These are phyloP conservation scores for Eucalyptus leucophloia DNA, from an alignment of 345 rosid genomes.

Conservation along the genomic window DNA sequence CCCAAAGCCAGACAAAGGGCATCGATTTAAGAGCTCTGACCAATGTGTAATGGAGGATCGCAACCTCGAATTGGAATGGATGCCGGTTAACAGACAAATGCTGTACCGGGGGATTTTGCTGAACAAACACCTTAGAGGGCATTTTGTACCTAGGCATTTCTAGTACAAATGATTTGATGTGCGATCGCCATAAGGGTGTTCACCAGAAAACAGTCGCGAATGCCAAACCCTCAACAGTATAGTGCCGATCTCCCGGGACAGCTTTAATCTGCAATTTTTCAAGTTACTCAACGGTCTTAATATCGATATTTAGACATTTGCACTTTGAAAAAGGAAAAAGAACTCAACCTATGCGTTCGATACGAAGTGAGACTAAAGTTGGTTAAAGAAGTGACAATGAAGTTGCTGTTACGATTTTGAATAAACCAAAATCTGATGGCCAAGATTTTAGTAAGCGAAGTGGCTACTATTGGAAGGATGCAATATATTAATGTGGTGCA, in stretches of 20 bases:
- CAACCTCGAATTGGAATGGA: neutral
- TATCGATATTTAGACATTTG: neutral
- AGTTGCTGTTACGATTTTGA: neutral
- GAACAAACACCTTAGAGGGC: neutral
- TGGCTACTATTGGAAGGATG: neutral
- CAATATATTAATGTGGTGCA: neutral
- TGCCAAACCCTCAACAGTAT: neutral
- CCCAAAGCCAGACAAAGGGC: neutral
- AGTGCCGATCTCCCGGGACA: neutral
- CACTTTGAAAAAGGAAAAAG: neutral
- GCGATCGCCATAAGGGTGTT: neutral
- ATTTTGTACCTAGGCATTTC: neutral
- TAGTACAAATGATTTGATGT: neutral
- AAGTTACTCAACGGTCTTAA: neutral
- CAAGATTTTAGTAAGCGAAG: neutral
- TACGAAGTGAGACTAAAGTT: neutral
- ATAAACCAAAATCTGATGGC: neutral
- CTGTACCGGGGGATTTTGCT: neutral
- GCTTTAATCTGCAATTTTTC: neutral
- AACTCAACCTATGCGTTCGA: neutral
- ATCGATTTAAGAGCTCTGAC: neutral
- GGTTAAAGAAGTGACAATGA: neutral
- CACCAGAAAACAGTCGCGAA: neutral
- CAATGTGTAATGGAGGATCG: neutral
- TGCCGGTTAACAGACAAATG: neutral